Percentiles rank a stretch among this genome's conserved stretches.
Conservation (phyloP, 179 eudicot species). For the Silene vulgaris region DNA sequence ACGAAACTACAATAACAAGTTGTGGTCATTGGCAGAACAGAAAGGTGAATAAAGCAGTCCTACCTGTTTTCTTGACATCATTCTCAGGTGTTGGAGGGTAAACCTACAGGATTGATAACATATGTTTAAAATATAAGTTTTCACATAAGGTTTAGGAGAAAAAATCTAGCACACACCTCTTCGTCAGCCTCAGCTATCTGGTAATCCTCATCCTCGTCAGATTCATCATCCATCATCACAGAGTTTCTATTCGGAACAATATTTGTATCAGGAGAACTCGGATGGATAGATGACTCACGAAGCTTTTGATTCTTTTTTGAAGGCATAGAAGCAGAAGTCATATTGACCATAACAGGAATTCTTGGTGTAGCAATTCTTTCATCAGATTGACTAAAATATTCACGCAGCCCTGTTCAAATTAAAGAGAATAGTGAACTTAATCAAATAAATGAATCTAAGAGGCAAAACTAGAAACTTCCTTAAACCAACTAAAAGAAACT, state of each 20-base stretch:
- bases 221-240: conserved; percentile 77
- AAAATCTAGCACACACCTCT: conserved; percentile 52
- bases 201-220: conserved; percentile 92
- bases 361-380: conserved; percentile 74
- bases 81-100: conserved; percentile 42
- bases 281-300: conserved; percentile 40
- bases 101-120: conserved; percentile 42
- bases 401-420: conserved; percentile 66
- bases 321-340: conserved; percentile 71
- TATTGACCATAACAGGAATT: conserved; percentile 94
- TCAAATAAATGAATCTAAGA: background rate
- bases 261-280: conserved; percentile 48
- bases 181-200: conserved; percentile 59
- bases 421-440: conserved; percentile 5
- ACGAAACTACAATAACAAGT: conserved; percentile 2
- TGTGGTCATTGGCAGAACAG: background rate
- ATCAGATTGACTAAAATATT: conserved; percentile 90
- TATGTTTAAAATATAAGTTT: conserved; percentile 11
- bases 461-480: background rate
- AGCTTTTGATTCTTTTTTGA: conserved; percentile 56
- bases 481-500: conserved; percentile 7
- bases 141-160: conserved; percentile 12
- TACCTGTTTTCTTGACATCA: conserved; percentile 66
- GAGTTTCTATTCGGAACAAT: conserved; percentile 62
- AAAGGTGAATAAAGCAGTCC: conserved; percentile 10